phyloP scores from a whole-genome alignment of 768 basidiomycete genomes.

The Psilocybe cyanescens region DNA sequence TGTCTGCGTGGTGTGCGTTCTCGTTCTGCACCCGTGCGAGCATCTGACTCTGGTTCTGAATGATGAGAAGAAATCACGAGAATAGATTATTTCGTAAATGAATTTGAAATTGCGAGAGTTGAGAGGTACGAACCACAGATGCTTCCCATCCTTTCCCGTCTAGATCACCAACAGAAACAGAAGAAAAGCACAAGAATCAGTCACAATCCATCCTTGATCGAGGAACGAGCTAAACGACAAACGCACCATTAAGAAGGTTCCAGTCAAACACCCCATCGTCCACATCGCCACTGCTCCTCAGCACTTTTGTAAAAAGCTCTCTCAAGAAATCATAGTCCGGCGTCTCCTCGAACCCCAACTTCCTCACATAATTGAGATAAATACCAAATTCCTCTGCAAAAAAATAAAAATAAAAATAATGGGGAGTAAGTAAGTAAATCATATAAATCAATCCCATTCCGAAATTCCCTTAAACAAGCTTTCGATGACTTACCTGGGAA shows the following conservation, averaged over 20 bases:
- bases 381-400: constrained; percentile 93
- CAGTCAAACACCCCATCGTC: constrained; percentile 98
- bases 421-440: neutral
- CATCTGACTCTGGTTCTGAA: constrained; percentile 65
- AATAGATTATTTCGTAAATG: neutral
- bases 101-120: constrained; percentile 1
- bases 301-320: constrained; percentile 91
- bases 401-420: neutral
- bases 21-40: constrained; percentile 64
- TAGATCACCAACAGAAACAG: constrained; percentile 29
- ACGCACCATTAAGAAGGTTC: constrained; percentile 84
- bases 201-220: too few relatives aligned
- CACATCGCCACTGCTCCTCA: constrained; percentile 88
- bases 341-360: constrained; percentile 98
- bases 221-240: neutral
- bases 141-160: constrained; percentile 96
- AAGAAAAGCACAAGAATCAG: constrained; percentile 1
- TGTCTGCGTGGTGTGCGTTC: constrained; percentile 48
- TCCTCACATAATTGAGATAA: constrained; percentile 98
- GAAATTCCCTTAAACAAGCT: too few relatives aligned
- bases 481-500: constrained; percentile 69
- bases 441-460: neutral
- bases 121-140: constrained; percentile 57
- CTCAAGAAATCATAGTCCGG: constrained; percentile 99
- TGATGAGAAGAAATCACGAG: neutral